phyloP scores from a whole-genome alignment of 2,329 filamentous ascomycete genomes.

The Epichloe hybrida region DNA sequence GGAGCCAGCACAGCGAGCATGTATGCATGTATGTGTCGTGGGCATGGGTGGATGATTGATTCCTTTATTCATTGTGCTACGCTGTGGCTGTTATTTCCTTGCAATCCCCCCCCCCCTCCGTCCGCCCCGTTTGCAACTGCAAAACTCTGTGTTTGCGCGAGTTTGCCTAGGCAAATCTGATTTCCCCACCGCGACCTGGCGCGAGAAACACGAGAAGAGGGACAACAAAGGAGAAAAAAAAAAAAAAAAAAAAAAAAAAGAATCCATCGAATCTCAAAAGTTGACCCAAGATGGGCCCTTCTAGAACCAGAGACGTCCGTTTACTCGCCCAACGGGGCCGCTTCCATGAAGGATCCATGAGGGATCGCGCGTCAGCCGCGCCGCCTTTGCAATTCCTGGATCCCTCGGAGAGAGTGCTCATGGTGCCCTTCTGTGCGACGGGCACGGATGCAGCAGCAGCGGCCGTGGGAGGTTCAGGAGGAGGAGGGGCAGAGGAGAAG shows the following conservation, averaged over 20 bases:
- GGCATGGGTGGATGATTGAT: too few species aligned
- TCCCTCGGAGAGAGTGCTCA: conserved; percentile 16
- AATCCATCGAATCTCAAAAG: not conserved
- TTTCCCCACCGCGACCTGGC: not conserved
- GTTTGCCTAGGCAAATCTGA: not conserved
- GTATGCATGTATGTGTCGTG: not conserved
- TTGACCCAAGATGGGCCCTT: conserved; percentile 14
- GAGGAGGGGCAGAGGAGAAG: not conserved
- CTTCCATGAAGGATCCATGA: conserved; percentile 77
- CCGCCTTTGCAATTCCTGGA: conserved; percentile 57
- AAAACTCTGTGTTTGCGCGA: too few species aligned
- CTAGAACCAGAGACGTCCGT: conserved; percentile 18
- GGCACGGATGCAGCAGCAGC: not conserved
- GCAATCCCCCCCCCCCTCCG: too few species aligned
- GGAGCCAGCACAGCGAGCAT: not conserved
- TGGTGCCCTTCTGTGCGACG: not conserved
- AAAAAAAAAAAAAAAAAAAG: not conserved
- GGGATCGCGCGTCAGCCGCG: conserved; percentile 57
- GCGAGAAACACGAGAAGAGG: not conserved
- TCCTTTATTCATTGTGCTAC: not conserved
- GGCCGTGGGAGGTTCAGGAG: not conserved
- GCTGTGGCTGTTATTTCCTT: not conserved
- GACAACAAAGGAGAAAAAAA: not conserved
- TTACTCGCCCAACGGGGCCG: conserved; percentile 24
- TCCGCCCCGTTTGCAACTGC: too few species aligned